Evolutionary conservation across 1,284 basidiomycete species (phyloP), one percentile per base, ranked within the genome.

Genomic region (Paramarasmius palmivorus): DNA sequence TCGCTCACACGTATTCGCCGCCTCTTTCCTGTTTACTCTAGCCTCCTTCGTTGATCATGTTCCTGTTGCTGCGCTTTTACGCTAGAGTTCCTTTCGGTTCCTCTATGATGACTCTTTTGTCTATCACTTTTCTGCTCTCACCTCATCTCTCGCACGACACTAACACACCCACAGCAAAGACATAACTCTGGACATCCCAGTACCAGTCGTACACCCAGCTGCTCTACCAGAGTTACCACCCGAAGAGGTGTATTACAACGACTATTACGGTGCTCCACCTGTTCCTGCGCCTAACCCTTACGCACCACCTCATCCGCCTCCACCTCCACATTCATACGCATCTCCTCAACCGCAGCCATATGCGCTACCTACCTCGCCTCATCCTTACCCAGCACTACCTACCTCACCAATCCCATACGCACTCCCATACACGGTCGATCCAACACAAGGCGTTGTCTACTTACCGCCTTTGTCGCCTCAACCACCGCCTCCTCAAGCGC

Each of bases 151-250:
- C 62, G n/a, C 48, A 32, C 42, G 48, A 29, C 26, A 34, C 9
- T 20, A 46, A 4, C 17, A 15, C 17, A 19, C 35, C 53, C 50
- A 42, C 61, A 91, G 88, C 58, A 90, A 88, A 65, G 87, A 90
- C 63, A 77, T 90, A 15, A 61, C 76, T 23, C 65, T 91, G 1
- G 75, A 80, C 40, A 69, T 92, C 6, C 87, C 87, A 6, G 74
- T 90, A 0, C 72, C 72, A n/a, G 73, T 90, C 34, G 72, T 82
- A 19, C 86, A 91, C 64, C 84, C 85, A 3, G 64, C 72, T 22
- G 79, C 82, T 6, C 61, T 83, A 4, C 80, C 79, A 40, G 74
- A 77, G 40, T 61, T 71, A 1, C 67, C 73, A 22, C 60, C 55
- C 22, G 61, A 63, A 14, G 50, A 36, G 3, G 25, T 14, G 4